Conservation (phyloP, 2,329 filamentous ascomycete species). For the Scytalidium lignicola region DNA sequence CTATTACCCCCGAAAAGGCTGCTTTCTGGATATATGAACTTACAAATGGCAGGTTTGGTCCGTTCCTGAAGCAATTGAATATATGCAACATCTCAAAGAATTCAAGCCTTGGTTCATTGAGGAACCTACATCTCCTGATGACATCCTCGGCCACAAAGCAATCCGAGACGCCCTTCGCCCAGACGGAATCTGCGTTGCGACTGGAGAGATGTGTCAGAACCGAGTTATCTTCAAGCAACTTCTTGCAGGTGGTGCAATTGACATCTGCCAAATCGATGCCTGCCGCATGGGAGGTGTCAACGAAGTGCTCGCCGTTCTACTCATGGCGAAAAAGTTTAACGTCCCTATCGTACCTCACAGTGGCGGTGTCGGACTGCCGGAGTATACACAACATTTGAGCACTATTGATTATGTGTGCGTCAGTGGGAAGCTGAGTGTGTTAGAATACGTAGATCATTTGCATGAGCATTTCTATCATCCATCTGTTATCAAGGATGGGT, state of each 20-base stretch:
- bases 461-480: conserved; percentile 92
- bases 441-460: conserved; percentile 90
- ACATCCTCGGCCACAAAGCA: conserved; percentile 79
- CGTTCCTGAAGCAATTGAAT: conserved; percentile 78
- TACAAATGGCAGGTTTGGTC: conserved; percentile 52
- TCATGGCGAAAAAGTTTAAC: conserved; percentile 47
- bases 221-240: conserved; percentile 90
- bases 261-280: conserved; percentile 86
- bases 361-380: conserved; percentile 82
- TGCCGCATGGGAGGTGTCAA: conserved; percentile 85
- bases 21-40: not conserved
- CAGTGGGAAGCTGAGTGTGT: conserved; percentile 70
- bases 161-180: conserved; percentile 72
- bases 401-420: conserved; percentile 92
- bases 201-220: conserved; percentile 93
- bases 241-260: conserved; percentile 70
- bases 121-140: conserved; percentile 83
- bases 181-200: conserved; percentile 74
- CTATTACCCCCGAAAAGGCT: not conserved
- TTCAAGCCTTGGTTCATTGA: conserved; percentile 92
- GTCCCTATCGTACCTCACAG: conserved; percentile 86
- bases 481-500: conserved; percentile 73
- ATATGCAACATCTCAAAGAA: conserved; percentile 73
- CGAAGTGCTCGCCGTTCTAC: conserved; percentile 78
- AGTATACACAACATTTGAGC: conserved; percentile 89